These are phyloP conservation scores for Zygoascus flipseniorum DNA, from an alignment of 805 yeast genomes.

Conservation along the genomic window DNA sequence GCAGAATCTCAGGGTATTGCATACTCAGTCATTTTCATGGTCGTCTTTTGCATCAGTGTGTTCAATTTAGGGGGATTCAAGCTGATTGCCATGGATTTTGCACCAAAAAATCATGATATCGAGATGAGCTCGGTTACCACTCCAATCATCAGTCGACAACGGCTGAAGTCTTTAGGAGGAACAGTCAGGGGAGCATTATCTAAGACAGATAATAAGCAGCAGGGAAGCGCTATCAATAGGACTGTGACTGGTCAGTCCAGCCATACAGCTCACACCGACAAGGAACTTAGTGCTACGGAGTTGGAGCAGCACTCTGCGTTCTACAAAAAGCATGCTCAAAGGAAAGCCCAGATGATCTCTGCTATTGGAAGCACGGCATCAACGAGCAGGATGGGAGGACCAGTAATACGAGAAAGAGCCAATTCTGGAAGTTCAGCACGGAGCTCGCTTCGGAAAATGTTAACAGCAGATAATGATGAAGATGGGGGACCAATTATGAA, in stretches of 20 bases:
- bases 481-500: not conserved
- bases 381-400: not conserved
- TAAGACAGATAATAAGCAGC: not conserved
- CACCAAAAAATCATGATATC: constrained; percentile 12
- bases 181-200: not conserved
- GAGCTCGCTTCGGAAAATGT: not conserved
- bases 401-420: not conserved
- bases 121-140: not conserved
- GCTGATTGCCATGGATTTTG: constrained; percentile 63
- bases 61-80: constrained; percentile 72
- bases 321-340: not conserved
- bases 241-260: not conserved
- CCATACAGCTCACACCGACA: not conserved
- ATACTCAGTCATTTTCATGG: constrained; percentile 67
- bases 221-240: not conserved
- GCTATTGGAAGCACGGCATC: not conserved
- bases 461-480: not conserved
- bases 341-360: not conserved
- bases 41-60: constrained; percentile 56
- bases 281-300: not conserved
- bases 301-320: not conserved
- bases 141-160: not conserved
- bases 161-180: not conserved
- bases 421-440: not conserved
- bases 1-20: constrained; percentile 76